Base-by-base conservation (phyloP, 495 filamentous ascomycete species). In the Xylaria castorea region DNA sequence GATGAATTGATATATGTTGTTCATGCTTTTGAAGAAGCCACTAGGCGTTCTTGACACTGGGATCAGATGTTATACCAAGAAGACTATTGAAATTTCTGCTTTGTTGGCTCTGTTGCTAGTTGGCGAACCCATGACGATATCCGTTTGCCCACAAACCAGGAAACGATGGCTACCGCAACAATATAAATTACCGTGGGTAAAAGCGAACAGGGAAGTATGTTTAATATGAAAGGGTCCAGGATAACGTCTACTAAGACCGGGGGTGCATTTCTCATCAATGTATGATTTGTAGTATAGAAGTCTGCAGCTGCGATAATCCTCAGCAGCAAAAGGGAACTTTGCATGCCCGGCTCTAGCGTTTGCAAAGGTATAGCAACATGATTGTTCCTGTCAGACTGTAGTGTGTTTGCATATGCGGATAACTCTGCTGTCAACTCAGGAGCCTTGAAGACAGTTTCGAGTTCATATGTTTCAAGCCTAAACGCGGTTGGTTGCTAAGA, bases 401-500 rank as follows among this genome's bases (percentile, higher is more conserved):
- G 86, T 9, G 83, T 75, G 46, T 88, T 79, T 38, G 92, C 90
- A 81, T 90, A 95, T 9, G 81, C 78, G 64, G 86, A 88, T 3
- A 97, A 81, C 0, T 91, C 89, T 38, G 89, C 82, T 65, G 94
- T 83, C 34, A 97, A 83, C 14, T 84, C 77, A 20, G 89, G 85
- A 1, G 87, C 86, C 27, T 88, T 85, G 42, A 92, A 87, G 69
- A 91, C 87, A 32, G 85, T 77, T 18, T 83, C 70, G 27, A 94
- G 78, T 8, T 87, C 81, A 77, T 91, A 90, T 14, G 90, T 89
- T 71, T 86, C 81, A 22, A 99, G 84, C 58, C 77, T 84, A 80
- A 98, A 97, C 42, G 87, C 78, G 9, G 95, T 98, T 73, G 96
- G 96, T 93, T 97, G 92, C 95, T 98, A 58, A 62, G 16, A 61